Conservation (phyloP, 2,329 filamentous ascomycete species). For the Aspergillus bombycis region DNA sequence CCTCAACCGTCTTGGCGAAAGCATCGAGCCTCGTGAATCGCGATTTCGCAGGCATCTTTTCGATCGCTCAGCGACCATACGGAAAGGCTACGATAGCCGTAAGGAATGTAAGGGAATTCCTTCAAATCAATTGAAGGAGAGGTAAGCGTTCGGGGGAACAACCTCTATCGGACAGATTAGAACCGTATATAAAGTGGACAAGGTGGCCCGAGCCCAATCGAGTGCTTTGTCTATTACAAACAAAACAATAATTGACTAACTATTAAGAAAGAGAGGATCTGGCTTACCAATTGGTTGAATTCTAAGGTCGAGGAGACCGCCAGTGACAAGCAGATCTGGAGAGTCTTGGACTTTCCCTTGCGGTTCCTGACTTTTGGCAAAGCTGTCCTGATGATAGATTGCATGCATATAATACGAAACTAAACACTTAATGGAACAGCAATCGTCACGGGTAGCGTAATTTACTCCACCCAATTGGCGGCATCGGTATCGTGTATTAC, state of each 20-base stretch:
- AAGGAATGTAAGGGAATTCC: slow-evolving; percentile 1
- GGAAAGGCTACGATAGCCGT: slow-evolving; percentile 11
- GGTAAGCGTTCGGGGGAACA: slow-evolving; percentile 19
- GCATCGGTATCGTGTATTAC: slow-evolving; percentile 27
- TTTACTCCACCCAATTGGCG: slow-evolving; percentile 9
- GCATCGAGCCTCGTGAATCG: slow-evolving; percentile 96
- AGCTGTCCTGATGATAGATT: slow-evolving; percentile 20
- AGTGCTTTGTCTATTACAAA: neutral
- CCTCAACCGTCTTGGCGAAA: slow-evolving; percentile 98
- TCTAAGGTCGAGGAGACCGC: slow-evolving; percentile 1
- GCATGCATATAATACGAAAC: slow-evolving; percentile 12
- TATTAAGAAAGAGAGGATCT: neutral
- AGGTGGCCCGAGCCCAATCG: neutral
- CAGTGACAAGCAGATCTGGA: slow-evolving; percentile 6
- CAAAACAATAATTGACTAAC: neutral
- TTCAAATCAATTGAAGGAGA: slow-evolving; percentile 16
- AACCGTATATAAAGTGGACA: slow-evolving; percentile 4
- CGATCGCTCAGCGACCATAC: slow-evolving; percentile 34
- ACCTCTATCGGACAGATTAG: slow-evolving; percentile 11
- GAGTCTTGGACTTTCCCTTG: slow-evolving; percentile 11
- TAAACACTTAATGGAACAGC: slow-evolving; percentile 1
- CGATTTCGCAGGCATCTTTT: slow-evolving; percentile 80
- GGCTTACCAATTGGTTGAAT: slow-evolving; percentile 9
- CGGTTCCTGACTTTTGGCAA: slow-evolving; percentile 10
- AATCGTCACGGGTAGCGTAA: slow-evolving; percentile 16